These are phyloP conservation scores for Tripterygium wilfordii DNA, from an alignment of 177 flowering plant genomes.

Conservation along the genomic window DNA sequence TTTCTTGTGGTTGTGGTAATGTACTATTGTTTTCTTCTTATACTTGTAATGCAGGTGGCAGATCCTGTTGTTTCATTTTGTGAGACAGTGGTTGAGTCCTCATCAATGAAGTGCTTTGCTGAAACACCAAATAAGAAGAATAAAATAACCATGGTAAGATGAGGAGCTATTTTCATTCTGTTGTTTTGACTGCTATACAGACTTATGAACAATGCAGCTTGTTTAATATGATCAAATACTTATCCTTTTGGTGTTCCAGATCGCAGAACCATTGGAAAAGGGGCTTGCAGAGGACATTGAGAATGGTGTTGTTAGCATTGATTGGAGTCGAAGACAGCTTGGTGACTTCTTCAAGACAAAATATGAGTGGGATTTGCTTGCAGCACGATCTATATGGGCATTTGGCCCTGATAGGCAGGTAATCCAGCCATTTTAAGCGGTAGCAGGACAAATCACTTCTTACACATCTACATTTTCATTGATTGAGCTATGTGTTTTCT, in stretches of 20 bases:
- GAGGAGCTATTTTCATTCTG: not conserved
- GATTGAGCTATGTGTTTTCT: no score
- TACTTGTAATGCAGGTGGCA: constrained; percentile 63
- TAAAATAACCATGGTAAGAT: constrained; percentile 88
- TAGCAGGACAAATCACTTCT: no score
- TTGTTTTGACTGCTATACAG: not conserved
- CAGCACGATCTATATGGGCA: constrained; percentile 97
- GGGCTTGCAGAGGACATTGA: constrained; percentile 98
- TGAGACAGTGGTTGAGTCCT: constrained; percentile 99
- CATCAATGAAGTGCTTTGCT: constrained; percentile 99
- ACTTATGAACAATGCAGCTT: not conserved
- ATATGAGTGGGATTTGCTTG: constrained; percentile 98
- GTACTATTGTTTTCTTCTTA: not conserved
- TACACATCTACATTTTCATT: no score
- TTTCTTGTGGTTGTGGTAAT: constrained; percentile 1
- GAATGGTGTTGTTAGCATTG: constrained; percentile 91
- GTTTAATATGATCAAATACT: not conserved
- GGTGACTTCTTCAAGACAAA: constrained; percentile 85
- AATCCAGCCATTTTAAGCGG: constrained; percentile 2
- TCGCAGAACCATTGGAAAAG: constrained; percentile 95
- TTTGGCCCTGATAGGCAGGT: constrained; percentile 99
- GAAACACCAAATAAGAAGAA: constrained; percentile 99
- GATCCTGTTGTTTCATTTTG: constrained; percentile 99
- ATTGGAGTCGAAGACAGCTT: constrained; percentile 76
- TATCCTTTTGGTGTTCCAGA: constrained; percentile 26